Base-by-base conservation (phyloP, 2,329 filamentous ascomycete species). In the Aspergillus sp. region DNA sequence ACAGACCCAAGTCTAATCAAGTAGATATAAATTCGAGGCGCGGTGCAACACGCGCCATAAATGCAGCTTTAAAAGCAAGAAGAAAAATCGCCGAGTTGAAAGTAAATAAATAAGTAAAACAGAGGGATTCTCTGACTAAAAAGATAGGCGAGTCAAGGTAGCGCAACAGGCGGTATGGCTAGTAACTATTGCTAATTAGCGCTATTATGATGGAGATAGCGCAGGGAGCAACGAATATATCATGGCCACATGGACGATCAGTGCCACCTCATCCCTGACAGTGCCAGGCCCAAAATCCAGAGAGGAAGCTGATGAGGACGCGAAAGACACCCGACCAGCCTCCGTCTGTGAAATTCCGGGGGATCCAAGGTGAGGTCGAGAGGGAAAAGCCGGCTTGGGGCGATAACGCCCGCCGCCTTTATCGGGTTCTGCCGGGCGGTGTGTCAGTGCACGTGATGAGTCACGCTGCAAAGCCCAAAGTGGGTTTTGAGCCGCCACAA, bases 401-500 rank as follows among this genome's bases (percentile, higher is more conserved):
- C 42, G 58, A 57, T 55, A 55, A 58, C 36, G 31, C 42, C 50
- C 31, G 47, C 26, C 16, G 42, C 36, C 47, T 56, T 56, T 57
- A 61, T 63, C 53, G 29, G 12, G 36, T 60, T 64, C 55, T 64
- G 57, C 58, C 63, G 54, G 56, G 67, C 64, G 65, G 64, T 66
- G 58, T 24, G 32, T 16, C 20, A 6, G 14, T 14, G 42, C 61
- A 64, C 65, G 59, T 64, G 59, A 65, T 60, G 60, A 57, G 39
- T 59, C 54, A 59, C 42, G 20, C 49, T 22, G 58, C 60, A 54
- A 64, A 60, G 58, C 63, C 61, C 59, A 65, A 71, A 72, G 73
- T 74, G 73, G 73, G 71, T 74, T 75, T 75, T 74, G 72, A 69
- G 68, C 72, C 71, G 71, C 71, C 72, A 74, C 72, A 74, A 74